phyloP scores from a whole-genome alignment of 2,329 filamentous ascomycete species.

The Harringtonia lauricola region DNA sequence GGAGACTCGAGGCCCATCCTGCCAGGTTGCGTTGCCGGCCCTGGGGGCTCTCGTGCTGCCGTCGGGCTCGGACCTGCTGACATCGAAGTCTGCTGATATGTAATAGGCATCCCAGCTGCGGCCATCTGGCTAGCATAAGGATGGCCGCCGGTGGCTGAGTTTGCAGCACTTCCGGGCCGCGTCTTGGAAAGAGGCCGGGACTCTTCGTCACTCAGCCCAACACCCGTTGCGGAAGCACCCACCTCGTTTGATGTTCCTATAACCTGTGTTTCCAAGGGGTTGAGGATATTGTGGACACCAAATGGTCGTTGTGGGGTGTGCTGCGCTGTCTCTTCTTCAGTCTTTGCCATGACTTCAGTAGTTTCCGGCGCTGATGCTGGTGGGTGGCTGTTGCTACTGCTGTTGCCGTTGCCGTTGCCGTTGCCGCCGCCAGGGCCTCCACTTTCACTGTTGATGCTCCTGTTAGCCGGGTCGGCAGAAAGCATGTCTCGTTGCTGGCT shows the following conservation, averaged over 20 bases:
- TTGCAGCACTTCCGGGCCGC: conserved; percentile 13
- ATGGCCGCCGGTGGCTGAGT: conserved; percentile 3
- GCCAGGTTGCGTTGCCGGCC: not conserved
- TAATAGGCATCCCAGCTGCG: not conserved
- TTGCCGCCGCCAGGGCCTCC: not conserved
- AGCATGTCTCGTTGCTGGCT: conserved; percentile 1
- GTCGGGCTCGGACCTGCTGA: not conserved
- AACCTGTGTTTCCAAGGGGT: conserved; percentile 26
- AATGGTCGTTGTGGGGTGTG: conserved; percentile 21
- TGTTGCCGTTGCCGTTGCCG: not conserved
- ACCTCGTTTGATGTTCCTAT: too few relatives aligned
- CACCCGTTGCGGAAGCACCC: conserved; percentile 2
- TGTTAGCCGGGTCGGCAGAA: conserved; percentile 7
- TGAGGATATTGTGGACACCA: conserved; percentile 32
- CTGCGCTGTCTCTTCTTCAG: conserved; percentile 14
- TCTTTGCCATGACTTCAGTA: not conserved
- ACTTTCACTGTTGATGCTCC: not conserved
- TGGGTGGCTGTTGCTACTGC: not conserved
- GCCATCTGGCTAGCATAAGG: not conserved
- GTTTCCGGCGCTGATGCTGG: not conserved
- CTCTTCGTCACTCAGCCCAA: not conserved
- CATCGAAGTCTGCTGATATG: not conserved
- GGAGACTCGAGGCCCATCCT: not conserved
- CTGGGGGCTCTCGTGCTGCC: not conserved
- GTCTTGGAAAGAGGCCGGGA: conserved; percentile 10